Evolutionary conservation across 352 stramenopile genomes (phyloP).

Genomic region (Thraustochytrium sp.): DNA sequence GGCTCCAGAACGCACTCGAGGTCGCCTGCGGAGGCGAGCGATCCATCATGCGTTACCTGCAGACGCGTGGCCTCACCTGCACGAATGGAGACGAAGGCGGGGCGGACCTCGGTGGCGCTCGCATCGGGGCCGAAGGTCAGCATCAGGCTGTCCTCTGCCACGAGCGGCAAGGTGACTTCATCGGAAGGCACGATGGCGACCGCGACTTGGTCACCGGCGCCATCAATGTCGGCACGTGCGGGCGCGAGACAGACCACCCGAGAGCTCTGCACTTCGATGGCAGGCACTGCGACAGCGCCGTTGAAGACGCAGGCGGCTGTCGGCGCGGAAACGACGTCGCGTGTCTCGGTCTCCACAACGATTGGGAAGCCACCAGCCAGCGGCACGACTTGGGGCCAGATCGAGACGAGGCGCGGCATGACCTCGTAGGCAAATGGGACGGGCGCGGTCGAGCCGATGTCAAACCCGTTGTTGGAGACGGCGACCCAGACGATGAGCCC

Average conservation of each 20-base stretch:
- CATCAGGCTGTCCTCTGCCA: no score
- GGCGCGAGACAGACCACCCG: neutral
- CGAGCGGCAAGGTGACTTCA: neutral
- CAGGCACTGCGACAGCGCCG: neutral
- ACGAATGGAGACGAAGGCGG: no score
- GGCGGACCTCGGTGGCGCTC: no score
- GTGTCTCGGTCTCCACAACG: neutral
- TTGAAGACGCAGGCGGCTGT: neutral
- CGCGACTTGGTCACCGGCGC: neutral
- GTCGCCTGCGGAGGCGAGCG: neutral
- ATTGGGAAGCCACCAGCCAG: neutral
- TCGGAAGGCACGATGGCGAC: neutral
- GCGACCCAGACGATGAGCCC: neutral
- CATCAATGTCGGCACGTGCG: neutral
- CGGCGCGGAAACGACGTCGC: neutral
- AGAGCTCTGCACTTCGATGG: neutral
- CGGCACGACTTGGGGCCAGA: neutral
- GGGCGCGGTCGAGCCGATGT: neutral
- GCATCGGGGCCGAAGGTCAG: no score
- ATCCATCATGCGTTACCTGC: neutral
- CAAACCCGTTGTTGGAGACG: slow-evolving; percentile 6
- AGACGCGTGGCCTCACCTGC: no score
- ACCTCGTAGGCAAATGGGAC: neutral
- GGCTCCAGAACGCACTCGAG: neutral
- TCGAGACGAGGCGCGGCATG: neutral